Conservation (phyloP, 768 basidiomycete genomes). For the Termitomyces sp. region DNA sequence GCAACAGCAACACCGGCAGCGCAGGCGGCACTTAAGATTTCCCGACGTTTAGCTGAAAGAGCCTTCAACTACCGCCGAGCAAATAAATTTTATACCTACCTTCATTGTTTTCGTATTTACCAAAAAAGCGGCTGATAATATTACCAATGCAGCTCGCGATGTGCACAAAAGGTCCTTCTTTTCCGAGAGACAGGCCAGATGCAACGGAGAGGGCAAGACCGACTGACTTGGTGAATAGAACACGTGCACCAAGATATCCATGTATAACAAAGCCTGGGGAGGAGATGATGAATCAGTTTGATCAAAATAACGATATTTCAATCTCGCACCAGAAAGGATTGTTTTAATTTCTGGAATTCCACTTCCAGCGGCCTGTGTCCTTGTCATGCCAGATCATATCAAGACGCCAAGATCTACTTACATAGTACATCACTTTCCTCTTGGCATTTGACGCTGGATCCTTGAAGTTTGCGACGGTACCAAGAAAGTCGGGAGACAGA, state of each 20-base stretch:
- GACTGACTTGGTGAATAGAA: conserved; percentile 85
- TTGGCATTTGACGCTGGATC: conserved; percentile 32
- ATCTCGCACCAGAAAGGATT: conserved; percentile 69
- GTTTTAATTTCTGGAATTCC: conserved; percentile 98
- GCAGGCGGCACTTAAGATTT: conserved; percentile 92
- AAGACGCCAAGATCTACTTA: conserved; percentile 34
- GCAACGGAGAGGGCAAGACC: conserved; percentile 90
- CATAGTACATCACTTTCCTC: conserved; percentile 82
- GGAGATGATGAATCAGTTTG: neutral
- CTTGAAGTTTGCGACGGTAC: conserved; percentile 22
- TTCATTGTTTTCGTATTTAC: conserved; percentile 95
- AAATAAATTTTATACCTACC: conserved; percentile 40
- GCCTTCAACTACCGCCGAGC: neutral
- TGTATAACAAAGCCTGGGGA: conserved; percentile 87
- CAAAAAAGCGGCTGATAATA: conserved; percentile 81
- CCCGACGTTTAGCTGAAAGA: conserved; percentile 78
- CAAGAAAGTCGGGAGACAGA: conserved; percentile 46
- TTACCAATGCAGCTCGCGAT: conserved; percentile 93
- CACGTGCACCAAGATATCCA: conserved; percentile 91
- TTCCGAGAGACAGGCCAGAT: conserved; percentile 85
- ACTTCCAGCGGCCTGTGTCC: conserved; percentile 78
- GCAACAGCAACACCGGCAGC: conserved; percentile 98
- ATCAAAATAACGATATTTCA: neutral
- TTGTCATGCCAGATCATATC: neutral
- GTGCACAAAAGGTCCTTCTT: conserved; percentile 76